Percentiles rank a stretch among this genome's conserved stretches.
These are phyloP conservation scores for Hypoxylon intermedium DNA, from an alignment of 495 filamentous ascomycete genomes.

Conservation along the genomic window DNA sequence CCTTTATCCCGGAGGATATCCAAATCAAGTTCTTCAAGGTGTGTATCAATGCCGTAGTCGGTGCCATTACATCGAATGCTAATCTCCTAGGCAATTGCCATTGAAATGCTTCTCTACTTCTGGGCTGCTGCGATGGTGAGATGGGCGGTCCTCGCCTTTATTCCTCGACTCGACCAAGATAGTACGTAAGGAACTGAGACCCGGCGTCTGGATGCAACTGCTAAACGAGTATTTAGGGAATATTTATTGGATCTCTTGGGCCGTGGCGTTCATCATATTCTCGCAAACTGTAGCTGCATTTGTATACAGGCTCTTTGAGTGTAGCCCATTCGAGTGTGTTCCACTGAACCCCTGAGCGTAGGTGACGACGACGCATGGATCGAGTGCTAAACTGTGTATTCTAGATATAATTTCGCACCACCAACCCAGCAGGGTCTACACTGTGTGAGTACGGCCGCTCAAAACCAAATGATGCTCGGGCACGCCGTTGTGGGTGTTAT, in stretches of 20 bases:
- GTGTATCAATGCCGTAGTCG: neutral
- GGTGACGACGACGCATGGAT: too few relatives aligned
- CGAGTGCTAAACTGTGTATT: neutral
- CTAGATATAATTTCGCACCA: slow-evolving; percentile 22
- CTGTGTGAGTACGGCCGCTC: slow-evolving; percentile 13
- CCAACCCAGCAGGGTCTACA: slow-evolving; percentile 7
- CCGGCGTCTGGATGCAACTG: too few relatives aligned
- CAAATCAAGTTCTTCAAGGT: slow-evolving; percentile 38
- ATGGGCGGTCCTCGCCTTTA: slow-evolving; percentile 39
- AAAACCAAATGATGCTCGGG: slow-evolving; percentile 31
- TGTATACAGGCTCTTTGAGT: slow-evolving; percentile 35
- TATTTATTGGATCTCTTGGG: slow-evolving; percentile 22
- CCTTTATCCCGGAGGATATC: slow-evolving; percentile 17
- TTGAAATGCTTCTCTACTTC: slow-evolving; percentile 42
- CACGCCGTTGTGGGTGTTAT: slow-evolving; percentile 37
- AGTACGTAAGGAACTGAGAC: slow-evolving; percentile 17
- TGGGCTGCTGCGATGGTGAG: slow-evolving; percentile 38
- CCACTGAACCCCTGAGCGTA: too few relatives aligned
- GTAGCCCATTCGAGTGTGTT: slow-evolving; percentile 30
- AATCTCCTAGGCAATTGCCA: slow-evolving; percentile 22
- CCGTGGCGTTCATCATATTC: slow-evolving; percentile 17
- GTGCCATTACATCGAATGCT: neutral
- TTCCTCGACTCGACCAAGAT: slow-evolving; percentile 44
- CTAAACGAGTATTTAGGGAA: slow-evolving; percentile 15
- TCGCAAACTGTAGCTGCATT: slow-evolving; percentile 31